Evolutionary conservation across 2,329 filamentous ascomycete genomes (phyloP).

Genomic region (Zasmidium angulare): DNA sequence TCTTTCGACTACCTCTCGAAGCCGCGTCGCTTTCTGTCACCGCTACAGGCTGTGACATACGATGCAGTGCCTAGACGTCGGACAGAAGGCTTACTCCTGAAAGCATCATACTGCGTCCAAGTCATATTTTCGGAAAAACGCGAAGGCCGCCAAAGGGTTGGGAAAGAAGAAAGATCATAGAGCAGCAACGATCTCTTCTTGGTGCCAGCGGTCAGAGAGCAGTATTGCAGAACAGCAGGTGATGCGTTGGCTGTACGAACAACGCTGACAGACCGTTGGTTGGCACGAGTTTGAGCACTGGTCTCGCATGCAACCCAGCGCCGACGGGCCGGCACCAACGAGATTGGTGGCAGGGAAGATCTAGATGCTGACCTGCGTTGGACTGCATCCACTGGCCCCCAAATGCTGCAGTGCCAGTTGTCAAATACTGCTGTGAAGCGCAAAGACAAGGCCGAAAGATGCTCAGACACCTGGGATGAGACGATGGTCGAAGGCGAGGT

Average conservation of each 20-base stretch:
- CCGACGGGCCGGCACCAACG: not conserved
- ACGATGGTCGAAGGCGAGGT: not conserved
- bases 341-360: not conserved
- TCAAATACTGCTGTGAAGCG: too few relatives aligned
- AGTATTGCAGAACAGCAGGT: not conserved
- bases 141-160: not conserved
- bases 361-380: not conserved
- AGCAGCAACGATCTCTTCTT: not conserved
- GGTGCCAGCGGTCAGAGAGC: not conserved
- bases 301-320: not conserved
- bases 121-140: not conserved
- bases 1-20: too few relatives aligned
- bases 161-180: too few relatives aligned
- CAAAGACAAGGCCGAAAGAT: not conserved
- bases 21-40: too few relatives aligned
- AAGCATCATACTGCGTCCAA: too few relatives aligned
- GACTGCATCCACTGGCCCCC: too few relatives aligned
- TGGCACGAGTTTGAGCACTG: not conserved
- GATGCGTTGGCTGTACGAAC: not conserved
- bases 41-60: too few relatives aligned
- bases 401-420: too few relatives aligned
- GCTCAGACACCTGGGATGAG: not conserved
- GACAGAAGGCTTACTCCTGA: too few relatives aligned
- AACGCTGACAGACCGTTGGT: not conserved
- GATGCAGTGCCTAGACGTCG: too few relatives aligned